Evolutionary conservation across 1,284 basidiomycete genomes (phyloP), one percentile per base, ranked within the genome.

Genomic region (Ustilago loliicola): DNA sequence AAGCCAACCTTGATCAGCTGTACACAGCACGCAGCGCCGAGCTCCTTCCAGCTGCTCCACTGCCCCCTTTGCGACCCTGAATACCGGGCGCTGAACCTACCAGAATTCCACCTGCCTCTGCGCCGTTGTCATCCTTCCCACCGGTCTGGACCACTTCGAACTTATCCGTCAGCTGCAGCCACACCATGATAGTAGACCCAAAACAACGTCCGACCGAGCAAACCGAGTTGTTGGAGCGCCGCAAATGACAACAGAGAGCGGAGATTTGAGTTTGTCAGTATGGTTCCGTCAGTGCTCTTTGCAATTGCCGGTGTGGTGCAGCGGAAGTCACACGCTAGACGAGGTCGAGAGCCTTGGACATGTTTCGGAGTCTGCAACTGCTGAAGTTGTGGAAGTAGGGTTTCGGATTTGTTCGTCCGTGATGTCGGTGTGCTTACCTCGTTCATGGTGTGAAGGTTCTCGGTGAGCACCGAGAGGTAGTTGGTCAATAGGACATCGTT

Each of bases 401-500:
- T 17, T 53, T 53, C 60, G 60, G 42, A 8, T 47, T 54, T 53
- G 59, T 61, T 54, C 60, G 51, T 40, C 36, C n/a, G 53, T 17
- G 4, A 17, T 17, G 21, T 9, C 7, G 42, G 42, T 50, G 25
- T 1, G 66, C 93, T 83, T 83, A 97, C 96, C 83, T 97, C 94
- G 85, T 96, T 96, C 64, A 97, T 88, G 4, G 92, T 90, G 77
- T 93, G 93, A 8, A 96, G 90, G 42, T 93, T 93, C 86, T 94
- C 95, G 0, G 95, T 98, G 75, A 98, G 88, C 10, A 91, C 91
- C 0, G 94, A 92, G 19, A 99, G 89, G 86, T 95, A 94, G 10
- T 92, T 91, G 1, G 94, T 97, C 27, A 99, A 89, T 75, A 98
- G 93, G 10, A 96, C 94, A 85, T 99, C 96, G 85, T 94, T 93